Percentiles rank a stretch among this genome's conserved stretches.
Conservation (phyloP, 306 rosid species). For the Glycine soja region DNA sequence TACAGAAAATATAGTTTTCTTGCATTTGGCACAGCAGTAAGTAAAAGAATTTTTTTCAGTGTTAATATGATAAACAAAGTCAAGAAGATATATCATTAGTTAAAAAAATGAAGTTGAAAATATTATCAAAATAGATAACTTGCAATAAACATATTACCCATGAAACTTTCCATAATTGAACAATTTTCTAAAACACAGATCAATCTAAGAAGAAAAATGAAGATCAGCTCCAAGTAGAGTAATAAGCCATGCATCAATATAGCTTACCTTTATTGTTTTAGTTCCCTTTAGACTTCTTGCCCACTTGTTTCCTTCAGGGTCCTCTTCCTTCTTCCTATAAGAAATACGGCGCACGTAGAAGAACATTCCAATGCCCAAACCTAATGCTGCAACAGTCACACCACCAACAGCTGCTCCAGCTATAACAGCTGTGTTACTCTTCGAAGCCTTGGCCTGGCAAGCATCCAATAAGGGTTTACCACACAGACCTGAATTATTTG, state of each 20-base stretch:
- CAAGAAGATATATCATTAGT: slow-evolving; percentile 18
- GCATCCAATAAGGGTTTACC: slow-evolving; percentile 36
- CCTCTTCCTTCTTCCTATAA: slow-evolving; percentile 76
- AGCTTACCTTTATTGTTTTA: slow-evolving; percentile 79
- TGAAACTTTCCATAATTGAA: slow-evolving; percentile 28
- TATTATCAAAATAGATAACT: neutral
- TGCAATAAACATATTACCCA: slow-evolving; percentile 6
- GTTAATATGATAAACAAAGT: slow-evolving; percentile 1
- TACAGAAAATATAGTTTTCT: neutral
- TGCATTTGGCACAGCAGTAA: neutral
- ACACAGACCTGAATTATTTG: slow-evolving; percentile 79
- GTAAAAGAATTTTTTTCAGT: neutral
- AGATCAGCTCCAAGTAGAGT: neutral
- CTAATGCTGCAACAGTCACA: slow-evolving; percentile 66
- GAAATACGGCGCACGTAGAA: slow-evolving; percentile 72
- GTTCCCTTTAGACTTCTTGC: slow-evolving; percentile 81
- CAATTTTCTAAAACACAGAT: slow-evolving; percentile 16
- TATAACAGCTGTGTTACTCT: slow-evolving; percentile 64
- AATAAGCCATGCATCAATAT: slow-evolving; percentile 31
- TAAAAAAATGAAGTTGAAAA: slow-evolving; percentile 1
- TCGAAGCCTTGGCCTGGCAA: slow-evolving; percentile 51
- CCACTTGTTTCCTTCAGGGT: slow-evolving; percentile 97
- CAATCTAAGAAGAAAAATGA: slow-evolving; percentile 21
- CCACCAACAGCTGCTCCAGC: slow-evolving; percentile 86
- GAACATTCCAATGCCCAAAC: slow-evolving; percentile 58